A percentile compares a stretch with the other conserved stretches of the same genome.
These are phyloP conservation scores for Pleoardoris graminearum DNA, from an alignment of 2,329 filamentous ascomycete genomes.

Conservation along the genomic window DNA sequence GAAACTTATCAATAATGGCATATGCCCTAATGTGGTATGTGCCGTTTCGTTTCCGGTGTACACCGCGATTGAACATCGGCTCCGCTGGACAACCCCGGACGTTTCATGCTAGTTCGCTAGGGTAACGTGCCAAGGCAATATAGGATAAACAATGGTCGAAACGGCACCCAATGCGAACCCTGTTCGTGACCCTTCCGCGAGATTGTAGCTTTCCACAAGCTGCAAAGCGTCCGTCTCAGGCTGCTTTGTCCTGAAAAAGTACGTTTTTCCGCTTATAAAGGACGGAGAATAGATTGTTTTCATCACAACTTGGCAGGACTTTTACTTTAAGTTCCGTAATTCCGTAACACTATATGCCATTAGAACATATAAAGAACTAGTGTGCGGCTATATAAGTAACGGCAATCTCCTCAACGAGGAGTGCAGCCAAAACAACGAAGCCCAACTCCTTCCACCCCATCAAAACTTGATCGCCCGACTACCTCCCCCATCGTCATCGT, in stretches of 20 bases:
- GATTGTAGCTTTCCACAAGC: background rate
- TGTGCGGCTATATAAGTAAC: background rate
- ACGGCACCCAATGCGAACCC: background rate
- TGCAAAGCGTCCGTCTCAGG: slow-evolving; percentile 2
- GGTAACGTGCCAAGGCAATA: slow-evolving; percentile 14
- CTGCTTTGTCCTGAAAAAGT: background rate
- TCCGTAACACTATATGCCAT: too few relatives aligned
- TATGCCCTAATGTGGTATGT: background rate
- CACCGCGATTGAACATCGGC: background rate
- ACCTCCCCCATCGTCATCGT: background rate
- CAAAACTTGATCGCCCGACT: too few relatives aligned
- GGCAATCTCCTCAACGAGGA: background rate
- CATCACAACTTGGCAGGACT: background rate
- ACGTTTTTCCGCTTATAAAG: background rate
- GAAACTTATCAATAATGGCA: background rate
- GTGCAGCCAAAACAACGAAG: background rate
- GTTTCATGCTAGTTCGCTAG: background rate
- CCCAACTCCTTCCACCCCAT: too few relatives aligned
- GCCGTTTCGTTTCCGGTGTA: background rate
- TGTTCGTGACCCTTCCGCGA: background rate
- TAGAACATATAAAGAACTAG: background rate
- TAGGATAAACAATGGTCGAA: slow-evolving; percentile 13
- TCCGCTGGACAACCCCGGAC: background rate
- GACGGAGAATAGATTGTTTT: background rate
- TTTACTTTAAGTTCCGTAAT: too few relatives aligned